Conservation (phyloP, 1,284 basidiomycete species). For the Fomitopsis betulina region DNA sequence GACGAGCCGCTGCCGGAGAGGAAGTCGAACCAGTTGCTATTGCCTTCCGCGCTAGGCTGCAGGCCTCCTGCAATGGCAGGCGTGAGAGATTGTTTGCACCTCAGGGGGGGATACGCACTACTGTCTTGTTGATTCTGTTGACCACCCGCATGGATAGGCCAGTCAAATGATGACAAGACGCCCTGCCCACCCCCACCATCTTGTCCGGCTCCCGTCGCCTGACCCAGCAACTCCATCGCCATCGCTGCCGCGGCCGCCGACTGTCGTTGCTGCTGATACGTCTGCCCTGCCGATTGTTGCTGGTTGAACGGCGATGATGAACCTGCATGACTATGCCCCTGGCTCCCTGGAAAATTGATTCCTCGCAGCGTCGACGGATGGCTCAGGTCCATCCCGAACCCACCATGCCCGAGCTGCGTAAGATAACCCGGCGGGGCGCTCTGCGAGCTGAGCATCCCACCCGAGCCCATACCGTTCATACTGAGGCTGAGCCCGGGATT, state of each 20-base stretch:
- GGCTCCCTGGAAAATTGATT: slow-evolving; percentile 13
- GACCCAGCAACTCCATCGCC: slow-evolving; percentile 19
- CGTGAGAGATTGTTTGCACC: background rate
- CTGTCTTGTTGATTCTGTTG: slow-evolving; percentile 11
- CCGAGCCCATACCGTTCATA: slow-evolving; percentile 4
- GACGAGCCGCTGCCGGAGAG: slow-evolving; percentile 11
- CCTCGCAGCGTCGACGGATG: slow-evolving; percentile 15
- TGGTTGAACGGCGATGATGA: slow-evolving; percentile 15
- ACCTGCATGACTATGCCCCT: background rate
- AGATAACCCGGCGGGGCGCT: slow-evolving; percentile 10
- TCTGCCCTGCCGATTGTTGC: slow-evolving; percentile 8
- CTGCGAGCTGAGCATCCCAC: slow-evolving; percentile 11
- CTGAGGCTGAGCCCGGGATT: slow-evolving; percentile 4
- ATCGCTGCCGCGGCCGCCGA: slow-evolving; percentile 10
- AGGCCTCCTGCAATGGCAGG: slow-evolving; percentile 7
- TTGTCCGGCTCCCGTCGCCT: background rate
- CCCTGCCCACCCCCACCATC: slow-evolving; percentile 10
- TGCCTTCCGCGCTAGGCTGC: background rate
- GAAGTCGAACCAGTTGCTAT: slow-evolving; percentile 25
- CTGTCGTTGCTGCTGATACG: slow-evolving; percentile 2
- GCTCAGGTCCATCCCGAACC: slow-evolving; percentile 9
- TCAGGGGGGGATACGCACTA: slow-evolving; percentile 10
- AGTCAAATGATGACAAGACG: slow-evolving; percentile 21
- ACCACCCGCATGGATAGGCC: slow-evolving; percentile 22
- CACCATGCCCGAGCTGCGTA: slow-evolving; percentile 9